phyloP scores from a whole-genome alignment of 495 filamentous ascomycete species.

The Aspergillus panamensis region DNA sequence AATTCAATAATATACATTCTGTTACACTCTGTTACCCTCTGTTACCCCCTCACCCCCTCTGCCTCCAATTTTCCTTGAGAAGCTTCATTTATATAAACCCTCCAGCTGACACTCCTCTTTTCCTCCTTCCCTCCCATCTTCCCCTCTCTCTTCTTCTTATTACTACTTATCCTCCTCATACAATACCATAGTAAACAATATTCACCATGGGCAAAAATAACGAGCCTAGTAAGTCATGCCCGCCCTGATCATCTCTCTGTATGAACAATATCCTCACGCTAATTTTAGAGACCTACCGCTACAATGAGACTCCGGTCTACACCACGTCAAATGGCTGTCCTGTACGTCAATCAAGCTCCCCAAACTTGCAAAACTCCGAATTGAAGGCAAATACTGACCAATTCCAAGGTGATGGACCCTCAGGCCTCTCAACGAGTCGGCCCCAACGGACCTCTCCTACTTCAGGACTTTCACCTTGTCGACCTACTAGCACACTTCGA shows the following conservation, averaged over 20 bases:
- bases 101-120: background rate
- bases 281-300: conserved; percentile 46
- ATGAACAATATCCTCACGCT: background rate
- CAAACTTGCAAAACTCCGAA: background rate
- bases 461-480: conserved; percentile 62
- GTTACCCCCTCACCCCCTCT: background rate
- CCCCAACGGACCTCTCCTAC: conserved; percentile 58
- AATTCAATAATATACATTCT: too few relatives aligned
- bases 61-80: background rate
- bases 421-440: conserved; percentile 58
- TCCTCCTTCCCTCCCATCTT: background rate
- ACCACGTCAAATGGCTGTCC: conserved; percentile 61
- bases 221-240: conserved; percentile 29
- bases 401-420: conserved; percentile 49
- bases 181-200: background rate
- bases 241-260: background rate
- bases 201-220: conserved; percentile 38
- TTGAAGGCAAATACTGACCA: background rate
- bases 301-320: conserved; percentile 56
- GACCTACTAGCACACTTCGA: conserved; percentile 69
- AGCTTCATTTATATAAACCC: background rate
- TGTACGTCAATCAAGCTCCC: conserved; percentile 16
- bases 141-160: background rate
- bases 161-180: background rate
- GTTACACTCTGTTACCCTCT: background rate